Evolutionary conservation across 768 basidiomycete species (phyloP).

Genomic region (Collybiopsis confluens): DNA sequence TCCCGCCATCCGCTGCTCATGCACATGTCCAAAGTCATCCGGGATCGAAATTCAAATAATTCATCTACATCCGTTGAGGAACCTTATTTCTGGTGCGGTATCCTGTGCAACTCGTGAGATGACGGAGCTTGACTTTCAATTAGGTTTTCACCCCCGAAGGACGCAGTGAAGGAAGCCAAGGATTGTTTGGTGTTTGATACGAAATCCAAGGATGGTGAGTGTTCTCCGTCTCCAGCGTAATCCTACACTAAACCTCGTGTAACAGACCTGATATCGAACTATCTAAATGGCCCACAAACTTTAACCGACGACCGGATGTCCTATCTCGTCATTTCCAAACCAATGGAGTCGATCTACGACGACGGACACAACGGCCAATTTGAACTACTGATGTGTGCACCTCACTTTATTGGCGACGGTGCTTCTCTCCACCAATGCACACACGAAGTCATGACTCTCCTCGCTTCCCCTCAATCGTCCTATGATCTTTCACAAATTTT

Average conservation of each 20-base stretch:
- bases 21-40: conserved; percentile 41
- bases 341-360: background rate
- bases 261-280: conserved; percentile 44
- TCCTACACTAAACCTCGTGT: background rate
- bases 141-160: conserved; percentile 41
- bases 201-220: conserved; percentile 38
- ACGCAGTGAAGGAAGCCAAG: conserved; percentile 39
- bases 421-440: conserved; percentile 62
- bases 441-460: conserved; percentile 54
- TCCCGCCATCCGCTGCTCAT: conserved; percentile 57
- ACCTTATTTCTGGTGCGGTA: conserved; percentile 1
- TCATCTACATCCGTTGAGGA: background rate
- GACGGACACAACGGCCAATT: conserved; percentile 12
- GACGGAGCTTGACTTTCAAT: background rate
- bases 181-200: conserved; percentile 32
- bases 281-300: conserved; percentile 59
- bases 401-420: conserved; percentile 68
- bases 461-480: conserved; percentile 21
- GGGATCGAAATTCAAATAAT: conserved; percentile 16
- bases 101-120: background rate
- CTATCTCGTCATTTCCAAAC: conserved; percentile 34
- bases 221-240: background rate
- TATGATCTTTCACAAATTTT: conserved; percentile 16
- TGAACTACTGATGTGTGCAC: conserved; percentile 54
- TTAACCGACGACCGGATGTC: conserved; percentile 50